These are phyloP conservation scores for Lentinula sp. DNA, from an alignment of 768 basidiomycete species.

Conservation along the genomic window DNA sequence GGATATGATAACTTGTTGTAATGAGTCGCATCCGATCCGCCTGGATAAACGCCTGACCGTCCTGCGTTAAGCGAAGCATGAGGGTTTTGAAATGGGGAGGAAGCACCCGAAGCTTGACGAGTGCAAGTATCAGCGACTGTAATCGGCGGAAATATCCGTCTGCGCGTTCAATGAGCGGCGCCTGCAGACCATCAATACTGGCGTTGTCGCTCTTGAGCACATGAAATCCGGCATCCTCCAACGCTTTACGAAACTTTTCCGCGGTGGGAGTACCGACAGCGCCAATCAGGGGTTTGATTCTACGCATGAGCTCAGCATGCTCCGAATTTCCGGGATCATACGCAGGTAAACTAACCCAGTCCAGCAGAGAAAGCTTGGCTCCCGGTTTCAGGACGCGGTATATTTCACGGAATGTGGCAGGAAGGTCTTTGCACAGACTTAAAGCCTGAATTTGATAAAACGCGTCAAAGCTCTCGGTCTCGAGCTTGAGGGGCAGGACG, in stretches of 20 bases:
- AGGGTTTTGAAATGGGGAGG: neutral
- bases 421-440: neutral
- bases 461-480: neutral
- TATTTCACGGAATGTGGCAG: neutral
- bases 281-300: conserved; percentile 4
- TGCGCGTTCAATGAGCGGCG: conserved; percentile 2
- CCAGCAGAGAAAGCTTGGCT: neutral
- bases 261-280: conserved; percentile 2
- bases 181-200: neutral
- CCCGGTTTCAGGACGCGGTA: neutral
- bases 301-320: conserved; percentile 3
- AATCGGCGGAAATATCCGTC: conserved; percentile 3
- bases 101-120: neutral
- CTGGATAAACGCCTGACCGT: neutral
- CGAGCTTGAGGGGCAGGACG: neutral
- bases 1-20: conserved; percentile 2
- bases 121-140: neutral
- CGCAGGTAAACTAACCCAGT: conserved; percentile 4
- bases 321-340: neutral
- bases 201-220: neutral
- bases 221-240: neutral
- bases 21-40: conserved; percentile 2
- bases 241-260: neutral
- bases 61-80: neutral
- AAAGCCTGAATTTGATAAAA: conserved; percentile 1